Evolutionary conservation across 2,329 filamentous ascomycete species (phyloP), one percentile per base, ranked within the genome.

Genomic region (Colletotrichum gigasporum): DNA sequence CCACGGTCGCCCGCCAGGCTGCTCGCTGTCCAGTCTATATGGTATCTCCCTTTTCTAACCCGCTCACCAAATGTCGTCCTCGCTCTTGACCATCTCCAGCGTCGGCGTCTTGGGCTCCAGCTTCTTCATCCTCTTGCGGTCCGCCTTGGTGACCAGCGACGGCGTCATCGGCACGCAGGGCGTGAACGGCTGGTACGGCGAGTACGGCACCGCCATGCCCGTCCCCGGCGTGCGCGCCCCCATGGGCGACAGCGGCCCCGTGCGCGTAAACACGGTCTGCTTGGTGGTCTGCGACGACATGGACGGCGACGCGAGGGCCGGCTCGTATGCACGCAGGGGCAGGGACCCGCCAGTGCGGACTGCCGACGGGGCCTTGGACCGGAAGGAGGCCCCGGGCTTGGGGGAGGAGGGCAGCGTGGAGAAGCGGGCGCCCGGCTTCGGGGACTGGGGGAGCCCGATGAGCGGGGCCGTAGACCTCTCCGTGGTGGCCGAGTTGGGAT

Each of bases 101-200:
- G 87, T 86, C 4, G 88, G 88, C 52, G 86, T 89, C 79, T 88
- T 87, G 62, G 86, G 87, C 69, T 88, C 83, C 73, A 88, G 76
- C 73, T 84, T 87, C 81, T 82, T 87, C 83, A 88, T 89, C 73
- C 85, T 82, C 83, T 90, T 93, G 26, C 91, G 80, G 72, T 94
- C 91, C 66, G 87, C 85, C 75, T 84, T 87, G 22, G 88, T 92
- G 14, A 92, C 88, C 47, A 95, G 78, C 18, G 87, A 87, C n/a
- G 92, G 91, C 28, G 92, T 94, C 50, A 94, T 87, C 1, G 92
- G 92, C 52, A 93, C 85, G 48, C 92, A 82, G 1, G 91, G 91
- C 6, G 90, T 91, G 73, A 90, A 92, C 0, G 92, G 92, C 80
- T 94, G 92, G 70, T 94, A 95, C 0, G 92, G 91, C 58, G 87